Base-by-base conservation (phyloP, 345 rosid genomes). In the Eucalyptus rudis region DNA sequence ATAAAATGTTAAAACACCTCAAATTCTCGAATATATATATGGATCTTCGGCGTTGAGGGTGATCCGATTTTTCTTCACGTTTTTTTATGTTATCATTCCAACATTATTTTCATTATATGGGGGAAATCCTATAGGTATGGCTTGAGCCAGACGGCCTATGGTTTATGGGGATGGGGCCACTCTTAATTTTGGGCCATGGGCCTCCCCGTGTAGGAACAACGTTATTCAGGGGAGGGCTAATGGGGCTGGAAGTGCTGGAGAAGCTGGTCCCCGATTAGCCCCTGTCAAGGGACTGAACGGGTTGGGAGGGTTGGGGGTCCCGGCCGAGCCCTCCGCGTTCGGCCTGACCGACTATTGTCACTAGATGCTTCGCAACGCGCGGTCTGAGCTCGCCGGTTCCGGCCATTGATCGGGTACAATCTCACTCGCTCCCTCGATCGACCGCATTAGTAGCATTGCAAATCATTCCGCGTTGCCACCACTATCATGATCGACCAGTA, bases 401-500 rank as follows among this genome's bases (percentile, higher is more conserved):
- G 3, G 1, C 83, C 25, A 10, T 36, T 19, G 27, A 33, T 71
- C 14, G 44, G 4, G 25, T 33, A 33, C 13, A 10, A 3, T 36
- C 6, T 19, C 81, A 11, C 5, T 36, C 81, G 0, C 8, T 71
- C 45, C 45, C 22, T 71, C 25, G 8, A 71, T 71, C 14, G 14
- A 71, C 8, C 14, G 1, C 25, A 0, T 4, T 10, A 33, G 8
- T 4, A 20, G 14, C 3, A 3, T 71, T 3, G 2, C 4, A 2
- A 36, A 5, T 36, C 25, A 11, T 43, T 71, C 45, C 2, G 7
- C 3, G 3, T 5, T 17, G 44, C 45, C 44, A 10, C 44, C 81
- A 33, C 0, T 3, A 13, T 10, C 4, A 2, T 33, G 24, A 71
- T 13, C 14, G 7, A 1, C 25, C 22, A 0, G 7, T 19, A 8